Evolutionary conservation across 257 asterid species (phyloP), one percentile per base, ranked within the genome.

Genomic region (Forsythia viridissima): DNA sequence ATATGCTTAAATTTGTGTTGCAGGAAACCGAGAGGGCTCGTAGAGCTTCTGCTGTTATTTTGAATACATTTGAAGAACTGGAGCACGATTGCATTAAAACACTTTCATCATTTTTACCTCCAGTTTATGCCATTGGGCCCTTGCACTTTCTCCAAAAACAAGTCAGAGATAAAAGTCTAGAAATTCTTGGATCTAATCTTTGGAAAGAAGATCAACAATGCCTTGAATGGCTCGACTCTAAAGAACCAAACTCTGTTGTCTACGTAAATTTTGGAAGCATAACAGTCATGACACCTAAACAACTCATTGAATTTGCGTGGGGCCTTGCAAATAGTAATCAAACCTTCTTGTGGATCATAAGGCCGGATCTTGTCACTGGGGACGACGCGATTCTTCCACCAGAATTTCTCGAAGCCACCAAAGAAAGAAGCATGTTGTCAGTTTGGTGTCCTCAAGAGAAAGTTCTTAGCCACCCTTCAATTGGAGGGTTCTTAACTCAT

Each of bases 401-500:
- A 0, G 89, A 84, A 5, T 82, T 89, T 10, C 8, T 82, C 0
- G 85, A 82, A 21, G 85, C 81, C 46, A 85, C 85, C 0, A 77
- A 73, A 41, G 88, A 69, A 15, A 76, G 96, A 51, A 80, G 93
- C 8, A 2, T 84, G 55, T 12, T 84, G 13, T 87, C 84, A 0
- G 71, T 75, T 4, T 91, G 93, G 96, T 89, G 93, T 73, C 76
- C 84, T 3, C 96, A 91, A 78, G 91, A 91, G 71, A 37, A 76
- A 8, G 91, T 91, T n/a, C 89, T 88, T 3, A 37, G 71, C 10
- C 95, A 90, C 63, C 79, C 92, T 0, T 70, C 93, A 0, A 46
- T 90, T 3, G 91, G 91, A 36, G 97, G 93, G 1, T 92, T 92
- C 30, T 30, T 92, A 48, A 90, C 92, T 39, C 95, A 88, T 43